Conservation (phyloP, 169 alveolate genomes). For the Eimeria maxima region DNA sequence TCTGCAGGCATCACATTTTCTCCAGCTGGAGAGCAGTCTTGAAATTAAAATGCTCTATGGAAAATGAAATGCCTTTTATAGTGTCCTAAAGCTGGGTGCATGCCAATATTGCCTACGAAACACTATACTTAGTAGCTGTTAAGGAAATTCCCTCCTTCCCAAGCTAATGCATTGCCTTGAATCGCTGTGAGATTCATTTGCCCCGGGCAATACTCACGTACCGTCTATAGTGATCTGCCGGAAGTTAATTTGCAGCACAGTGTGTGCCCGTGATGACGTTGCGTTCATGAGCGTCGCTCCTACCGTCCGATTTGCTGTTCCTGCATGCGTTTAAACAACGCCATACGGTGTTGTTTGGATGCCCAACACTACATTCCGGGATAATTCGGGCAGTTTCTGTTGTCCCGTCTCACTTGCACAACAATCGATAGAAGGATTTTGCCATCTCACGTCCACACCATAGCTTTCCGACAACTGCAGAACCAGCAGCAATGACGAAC, state of each 20-base stretch:
- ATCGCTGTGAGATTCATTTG: too few species aligned
- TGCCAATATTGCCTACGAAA: neutral
- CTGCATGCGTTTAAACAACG: too few species aligned
- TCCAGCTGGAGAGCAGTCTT: neutral
- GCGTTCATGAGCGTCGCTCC: constrained; percentile 96
- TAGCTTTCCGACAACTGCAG: neutral
- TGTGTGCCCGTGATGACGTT: constrained; percentile 95
- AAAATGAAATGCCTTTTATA: neutral
- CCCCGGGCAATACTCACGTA: neutral
- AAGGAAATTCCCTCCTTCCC: too few species aligned
- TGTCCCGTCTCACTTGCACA: neutral
- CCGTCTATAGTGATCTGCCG: constrained; percentile 84
- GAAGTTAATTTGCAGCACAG: constrained; percentile 94
- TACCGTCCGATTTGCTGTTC: constrained; percentile 92
- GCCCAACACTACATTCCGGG: neutral
- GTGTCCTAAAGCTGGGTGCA: too few species aligned
- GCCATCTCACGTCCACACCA: neutral
- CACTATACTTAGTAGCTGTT: too few species aligned
- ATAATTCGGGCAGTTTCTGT: neutral
- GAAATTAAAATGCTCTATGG: neutral
- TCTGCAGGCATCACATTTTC: neutral
- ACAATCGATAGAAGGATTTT: neutral
- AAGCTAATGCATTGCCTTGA: too few species aligned
- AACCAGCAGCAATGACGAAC: neutral
- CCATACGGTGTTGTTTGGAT: neutral